These are phyloP conservation scores for Phytophthora ramorum DNA, from an alignment of 352 stramenopile species.

Conservation along the genomic window DNA sequence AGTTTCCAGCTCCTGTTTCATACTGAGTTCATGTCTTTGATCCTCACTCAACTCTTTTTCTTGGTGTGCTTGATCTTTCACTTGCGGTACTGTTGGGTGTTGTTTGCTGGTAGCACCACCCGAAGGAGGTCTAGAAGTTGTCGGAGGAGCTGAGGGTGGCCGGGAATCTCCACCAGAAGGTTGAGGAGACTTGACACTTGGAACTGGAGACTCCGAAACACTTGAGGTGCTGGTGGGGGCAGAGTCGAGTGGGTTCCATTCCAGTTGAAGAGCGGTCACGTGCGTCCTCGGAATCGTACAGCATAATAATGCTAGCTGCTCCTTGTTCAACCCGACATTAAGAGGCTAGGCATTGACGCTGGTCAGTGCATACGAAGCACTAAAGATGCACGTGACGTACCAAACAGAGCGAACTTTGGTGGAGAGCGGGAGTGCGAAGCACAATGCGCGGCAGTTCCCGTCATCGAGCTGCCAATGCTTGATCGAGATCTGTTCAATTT, in stretches of 20 bases:
- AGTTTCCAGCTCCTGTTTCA: slow-evolving; percentile 21
- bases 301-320: slow-evolving; percentile 63
- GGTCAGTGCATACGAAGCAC: background rate
- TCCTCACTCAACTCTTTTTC: slow-evolving; percentile 17
- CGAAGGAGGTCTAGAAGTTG: slow-evolving; percentile 18
- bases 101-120: slow-evolving; percentile 15
- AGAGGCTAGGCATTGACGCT: slow-evolving; percentile 44
- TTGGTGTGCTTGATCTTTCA: slow-evolving; percentile 3
- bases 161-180: slow-evolving; percentile 7
- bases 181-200: background rate
- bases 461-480: slow-evolving; percentile 77
- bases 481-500: slow-evolving; percentile 61
- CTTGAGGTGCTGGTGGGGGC: background rate
- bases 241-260: slow-evolving; percentile 59
- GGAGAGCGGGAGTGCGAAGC: slow-evolving; percentile 59
- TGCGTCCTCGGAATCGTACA: slow-evolving; percentile 54
- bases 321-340: slow-evolving; percentile 55
- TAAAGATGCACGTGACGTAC: slow-evolving; percentile 31
- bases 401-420: slow-evolving; percentile 57
- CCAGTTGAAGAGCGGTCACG: slow-evolving; percentile 64
- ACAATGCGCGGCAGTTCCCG: slow-evolving; percentile 59
- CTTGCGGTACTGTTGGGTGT: slow-evolving; percentile 1
- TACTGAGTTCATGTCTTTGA: slow-evolving; percentile 20
- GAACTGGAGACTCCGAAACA: background rate
- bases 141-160: slow-evolving; percentile 9